Conservation (phyloP, 78 protist species). For the Parvularia atlantis region DNA sequence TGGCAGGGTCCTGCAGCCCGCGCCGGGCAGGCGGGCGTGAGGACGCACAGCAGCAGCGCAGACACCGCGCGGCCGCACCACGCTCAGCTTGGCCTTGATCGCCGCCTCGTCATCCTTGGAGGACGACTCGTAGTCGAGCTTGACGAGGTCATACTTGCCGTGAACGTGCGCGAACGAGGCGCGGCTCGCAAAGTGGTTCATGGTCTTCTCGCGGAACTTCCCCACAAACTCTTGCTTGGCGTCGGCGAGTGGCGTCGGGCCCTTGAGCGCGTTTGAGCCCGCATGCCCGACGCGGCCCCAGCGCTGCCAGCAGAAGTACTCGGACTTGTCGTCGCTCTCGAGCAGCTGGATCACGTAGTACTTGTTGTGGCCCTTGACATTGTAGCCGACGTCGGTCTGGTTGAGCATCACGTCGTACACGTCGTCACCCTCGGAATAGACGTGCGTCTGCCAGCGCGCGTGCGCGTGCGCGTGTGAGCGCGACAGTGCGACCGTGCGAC, state of each 20-base stretch:
- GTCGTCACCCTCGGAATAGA: too few relatives aligned
- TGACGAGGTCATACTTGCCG: not conserved
- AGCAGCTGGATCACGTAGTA: constrained; percentile 36
- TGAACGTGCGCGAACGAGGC: not conserved
- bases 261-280: not conserved
- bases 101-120: too few relatives aligned
- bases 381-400: constrained; percentile 19
- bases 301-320: not conserved
- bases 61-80: too few relatives aligned
- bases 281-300: constrained; percentile 26
- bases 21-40: too few relatives aligned
- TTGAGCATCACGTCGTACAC: constrained; percentile 20
- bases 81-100: too few relatives aligned
- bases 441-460: too few relatives aligned
- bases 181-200: not conserved
- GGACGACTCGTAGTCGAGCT: too few relatives aligned
- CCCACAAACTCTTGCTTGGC: not conserved
- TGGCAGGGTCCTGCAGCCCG: too few relatives aligned
- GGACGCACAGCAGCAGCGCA: too few relatives aligned
- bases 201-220: not conserved
- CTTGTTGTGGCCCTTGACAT: constrained; percentile 5
- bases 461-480: too few relatives aligned
- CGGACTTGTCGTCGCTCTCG: constrained; percentile 2
- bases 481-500: too few relatives aligned
- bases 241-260: not conserved